Base-by-base conservation (phyloP, 2,329 filamentous ascomycete species). In the Colletotrichum sp. region DNA sequence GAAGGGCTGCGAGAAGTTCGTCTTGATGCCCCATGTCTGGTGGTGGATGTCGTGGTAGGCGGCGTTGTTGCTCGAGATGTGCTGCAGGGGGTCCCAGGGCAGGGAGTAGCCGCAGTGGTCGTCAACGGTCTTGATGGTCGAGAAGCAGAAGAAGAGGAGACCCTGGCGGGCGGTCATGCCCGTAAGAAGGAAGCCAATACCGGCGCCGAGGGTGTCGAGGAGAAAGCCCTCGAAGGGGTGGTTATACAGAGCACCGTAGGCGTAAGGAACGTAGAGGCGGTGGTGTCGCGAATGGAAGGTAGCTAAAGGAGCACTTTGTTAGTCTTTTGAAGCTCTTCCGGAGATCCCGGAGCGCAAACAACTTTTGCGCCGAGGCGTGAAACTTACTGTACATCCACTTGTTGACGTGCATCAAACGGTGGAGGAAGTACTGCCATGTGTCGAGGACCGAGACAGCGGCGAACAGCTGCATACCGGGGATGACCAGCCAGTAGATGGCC, bases 11-110 rank as follows among this genome's bases (percentile, higher is more conserved):
- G 93, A 94, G 84, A 95, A 98, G 86, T 98, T 98, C 78, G 94
- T 94, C 90, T 98, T 99, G 90, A 99, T 98, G 73, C 97, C 97
- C 96, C 96, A 98, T 85, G 95, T 98, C 86, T 99, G 97, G 86
- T 99, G 97, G 86, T 99, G 97, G 75, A 99, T 96, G 82, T 99
- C 97, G 83, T 99, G 97, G 85, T 98, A 99, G 44, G 93, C 94
- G 30, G 97, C 96, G 80, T 98, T 98, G 89, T 99, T 98, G 83
- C 94, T 94, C 60, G 96, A 98, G 77, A 98, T 90, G 82, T 94
- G 93, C 88, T 98, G 96, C 70, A 98, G 88, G 3, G 96, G 96
- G 84, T 99, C 97, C 92, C 94, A 98, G 2, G 97, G 97, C 77
- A 99, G 93, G n/a, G 92, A 90, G 83, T 98, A 99, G 78, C 97